Percentiles rank a stretch among this genome's conserved stretches.
Evolutionary conservation across 352 stramenopile species (phyloP).

Genomic region (Pythium myriotylum): DNA sequence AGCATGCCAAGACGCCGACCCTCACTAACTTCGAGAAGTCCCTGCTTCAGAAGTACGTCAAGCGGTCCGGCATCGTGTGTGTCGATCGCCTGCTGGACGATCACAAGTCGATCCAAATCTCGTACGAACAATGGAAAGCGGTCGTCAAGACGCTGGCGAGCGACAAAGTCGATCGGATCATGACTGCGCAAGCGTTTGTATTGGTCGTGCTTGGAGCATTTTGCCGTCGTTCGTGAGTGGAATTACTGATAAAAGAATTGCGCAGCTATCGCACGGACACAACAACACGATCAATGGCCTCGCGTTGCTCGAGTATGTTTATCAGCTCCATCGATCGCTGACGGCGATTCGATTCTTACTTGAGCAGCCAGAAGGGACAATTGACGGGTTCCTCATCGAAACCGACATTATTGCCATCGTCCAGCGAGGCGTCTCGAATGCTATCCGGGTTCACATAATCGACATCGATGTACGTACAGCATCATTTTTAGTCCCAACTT

Average conservation of each 20-base stretch:
- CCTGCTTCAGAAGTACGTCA: conserved; percentile 28
- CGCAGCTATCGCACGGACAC: conserved; percentile 41
- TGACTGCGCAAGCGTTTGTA: conserved; percentile 41
- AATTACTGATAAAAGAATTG: neutral
- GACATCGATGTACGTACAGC: conserved; percentile 29
- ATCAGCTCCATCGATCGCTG: conserved; percentile 40
- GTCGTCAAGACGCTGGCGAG: conserved; percentile 1
- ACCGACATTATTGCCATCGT: conserved; percentile 35
- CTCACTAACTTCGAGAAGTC: conserved; percentile 32
- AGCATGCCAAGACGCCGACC: conserved; percentile 6
- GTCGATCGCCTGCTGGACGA: conserved; percentile 43
- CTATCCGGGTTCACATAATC: conserved; percentile 17
- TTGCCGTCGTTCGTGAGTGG: too few species aligned
- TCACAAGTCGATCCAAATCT: conserved; percentile 39
- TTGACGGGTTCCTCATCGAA: conserved; percentile 34
- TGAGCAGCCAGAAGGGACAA: conserved; percentile 3
- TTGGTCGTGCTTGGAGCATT: conserved; percentile 33
- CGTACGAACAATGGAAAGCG: conserved; percentile 44
- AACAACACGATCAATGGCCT: conserved; percentile 43
- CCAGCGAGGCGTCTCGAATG: conserved; percentile 25
- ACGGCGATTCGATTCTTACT: conserved; percentile 21
- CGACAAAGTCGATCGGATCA: conserved; percentile 33
- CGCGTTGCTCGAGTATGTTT: conserved; percentile 50
- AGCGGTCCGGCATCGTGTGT: conserved; percentile 30
- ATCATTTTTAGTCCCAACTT: neutral